These are phyloP conservation scores for Coleophoma eucalyptorum DNA, from an alignment of 2,329 filamentous ascomycete species.

Conservation along the genomic window DNA sequence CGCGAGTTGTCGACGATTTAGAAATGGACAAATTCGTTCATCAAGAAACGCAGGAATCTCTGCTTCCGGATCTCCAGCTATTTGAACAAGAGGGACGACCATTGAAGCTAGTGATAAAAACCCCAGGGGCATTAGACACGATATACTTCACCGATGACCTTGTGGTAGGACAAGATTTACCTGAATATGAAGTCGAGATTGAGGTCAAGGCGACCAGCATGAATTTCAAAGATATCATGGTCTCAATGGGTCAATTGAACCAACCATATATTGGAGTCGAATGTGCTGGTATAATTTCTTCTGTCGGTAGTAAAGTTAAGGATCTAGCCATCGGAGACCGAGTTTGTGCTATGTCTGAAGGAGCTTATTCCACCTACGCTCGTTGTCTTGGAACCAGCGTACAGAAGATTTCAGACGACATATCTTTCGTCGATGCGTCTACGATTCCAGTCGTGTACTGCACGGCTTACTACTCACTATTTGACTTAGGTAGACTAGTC, in stretches of 20 bases:
- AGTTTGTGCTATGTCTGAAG: slow-evolving; percentile 27
- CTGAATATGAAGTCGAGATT: slow-evolving; percentile 19
- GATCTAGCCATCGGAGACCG: slow-evolving; percentile 28
- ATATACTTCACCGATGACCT: slow-evolving; percentile 21
- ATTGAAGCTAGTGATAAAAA: slow-evolving; percentile 19
- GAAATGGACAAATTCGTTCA: slow-evolving; percentile 35
- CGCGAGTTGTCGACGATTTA: slow-evolving; percentile 16
- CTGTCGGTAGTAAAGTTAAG: slow-evolving; percentile 23
- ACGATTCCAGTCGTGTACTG: slow-evolving; percentile 22
- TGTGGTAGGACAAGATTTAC: slow-evolving; percentile 12
- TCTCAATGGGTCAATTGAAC: slow-evolving; percentile 30
- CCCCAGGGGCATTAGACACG: slow-evolving; percentile 20
- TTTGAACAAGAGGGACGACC: slow-evolving; percentile 30
- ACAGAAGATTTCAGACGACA: slow-evolving; percentile 16
- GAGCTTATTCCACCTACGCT: slow-evolving; percentile 26
- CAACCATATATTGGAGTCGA: slow-evolving; percentile 29
- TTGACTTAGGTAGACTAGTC: slow-evolving; percentile 18
- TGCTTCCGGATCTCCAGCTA: slow-evolving; percentile 31
- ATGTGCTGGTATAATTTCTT: slow-evolving; percentile 28
- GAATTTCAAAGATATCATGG: slow-evolving; percentile 32
- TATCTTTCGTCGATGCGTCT: slow-evolving; percentile 23
- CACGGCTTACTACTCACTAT: slow-evolving; percentile 23
- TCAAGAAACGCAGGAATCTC: slow-evolving; percentile 34
- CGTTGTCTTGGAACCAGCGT: slow-evolving; percentile 23
- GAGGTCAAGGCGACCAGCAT: slow-evolving; percentile 28